Evolutionary conservation across 2,329 filamentous ascomycete genomes (phyloP).

Genomic region (Biscogniauxia mediterranea): DNA sequence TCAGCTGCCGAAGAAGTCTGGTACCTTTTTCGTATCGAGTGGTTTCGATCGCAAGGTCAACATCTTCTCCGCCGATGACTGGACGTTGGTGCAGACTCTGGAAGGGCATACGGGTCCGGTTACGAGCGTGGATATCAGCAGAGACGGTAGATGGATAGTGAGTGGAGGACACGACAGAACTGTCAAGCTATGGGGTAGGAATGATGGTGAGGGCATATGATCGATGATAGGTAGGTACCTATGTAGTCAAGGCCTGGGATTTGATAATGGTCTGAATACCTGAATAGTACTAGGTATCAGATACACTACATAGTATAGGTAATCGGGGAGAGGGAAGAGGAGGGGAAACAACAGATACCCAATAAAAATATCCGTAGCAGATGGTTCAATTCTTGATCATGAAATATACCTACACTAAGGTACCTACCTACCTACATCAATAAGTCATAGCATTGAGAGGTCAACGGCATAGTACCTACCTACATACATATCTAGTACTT

Average conservation of each 20-base stretch:
- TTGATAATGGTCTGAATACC: neutral
- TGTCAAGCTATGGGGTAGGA: constrained; percentile 92
- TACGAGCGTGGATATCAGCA: constrained; percentile 82
- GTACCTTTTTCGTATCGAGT: constrained; percentile 85
- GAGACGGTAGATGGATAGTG: constrained; percentile 86
- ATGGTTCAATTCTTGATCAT: no score
- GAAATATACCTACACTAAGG: no score
- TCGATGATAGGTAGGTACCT: neutral
- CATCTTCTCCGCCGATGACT: constrained; percentile 94
- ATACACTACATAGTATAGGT: no score
- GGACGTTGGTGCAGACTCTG: constrained; percentile 83
- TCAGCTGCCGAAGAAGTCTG: constrained; percentile 74
- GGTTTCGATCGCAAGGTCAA: constrained; percentile 97
- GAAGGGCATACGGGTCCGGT: constrained; percentile 92
- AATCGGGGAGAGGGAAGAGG: neutral
- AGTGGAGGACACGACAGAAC: constrained; percentile 93
- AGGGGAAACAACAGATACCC: neutral
- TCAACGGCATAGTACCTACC: no score
- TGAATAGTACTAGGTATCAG: no score
- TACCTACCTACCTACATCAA: no score
- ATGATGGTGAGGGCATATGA: constrained; percentile 62
- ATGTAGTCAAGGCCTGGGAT: no score
- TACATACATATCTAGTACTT: no score
- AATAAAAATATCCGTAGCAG: neutral
- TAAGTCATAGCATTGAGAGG: no score